Percentiles rank a stretch among this genome's conserved stretches.
These are phyloP conservation scores for Dictyostelium purpureum DNA, from an alignment of 78 protist species.

Conservation along the genomic window DNA sequence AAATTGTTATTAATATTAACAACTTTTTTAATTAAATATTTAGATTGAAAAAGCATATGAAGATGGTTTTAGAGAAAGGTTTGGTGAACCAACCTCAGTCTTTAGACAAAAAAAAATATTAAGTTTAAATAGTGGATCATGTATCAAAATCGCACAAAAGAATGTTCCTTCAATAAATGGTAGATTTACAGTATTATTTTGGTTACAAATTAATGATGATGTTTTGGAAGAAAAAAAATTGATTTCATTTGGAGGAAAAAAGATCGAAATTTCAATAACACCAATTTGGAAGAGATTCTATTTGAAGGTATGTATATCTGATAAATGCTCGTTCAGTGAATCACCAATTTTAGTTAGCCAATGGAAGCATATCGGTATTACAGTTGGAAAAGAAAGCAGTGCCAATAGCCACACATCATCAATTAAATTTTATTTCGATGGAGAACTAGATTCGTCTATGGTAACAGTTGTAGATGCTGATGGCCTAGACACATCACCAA, in stretches of 20 bases:
- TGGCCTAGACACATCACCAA: neutral
- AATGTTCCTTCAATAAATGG: neutral
- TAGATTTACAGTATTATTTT: conserved; percentile 22
- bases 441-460: neutral
- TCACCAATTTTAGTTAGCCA: neutral
- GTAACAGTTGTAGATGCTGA: too few relatives aligned
- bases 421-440: conserved; percentile 25
- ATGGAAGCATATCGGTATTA: conserved; percentile 47
- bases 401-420: neutral
- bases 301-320: neutral
- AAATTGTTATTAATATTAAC: neutral
- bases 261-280: neutral
- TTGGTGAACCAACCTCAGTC: conserved; percentile 20
- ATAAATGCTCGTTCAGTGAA: conserved; percentile 7
- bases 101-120: neutral
- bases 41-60: neutral
- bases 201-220: neutral
- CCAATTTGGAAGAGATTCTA: conserved; percentile 28
- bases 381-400: neutral
- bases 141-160: neutral
- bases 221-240: neutral
- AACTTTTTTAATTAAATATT: neutral
- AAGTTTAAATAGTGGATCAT: neutral
- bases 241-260: neutral
- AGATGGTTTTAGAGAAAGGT: conserved; percentile 1